Evolutionary conservation across 1,284 basidiomycete species (phyloP), one percentile per base, ranked within the genome.

Genomic region (Volvariella surrecta): DNA sequence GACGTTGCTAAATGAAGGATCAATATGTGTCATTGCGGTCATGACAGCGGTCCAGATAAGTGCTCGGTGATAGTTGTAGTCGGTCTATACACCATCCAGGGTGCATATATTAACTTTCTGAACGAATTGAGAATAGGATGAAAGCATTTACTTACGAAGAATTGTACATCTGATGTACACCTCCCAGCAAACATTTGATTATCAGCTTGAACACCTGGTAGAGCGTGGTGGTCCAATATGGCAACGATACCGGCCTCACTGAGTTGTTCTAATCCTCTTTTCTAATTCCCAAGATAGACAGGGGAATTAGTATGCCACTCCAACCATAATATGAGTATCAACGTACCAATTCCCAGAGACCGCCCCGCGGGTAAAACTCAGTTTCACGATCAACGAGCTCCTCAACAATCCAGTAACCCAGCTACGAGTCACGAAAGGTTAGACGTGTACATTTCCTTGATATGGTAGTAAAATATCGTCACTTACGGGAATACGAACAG

Each of bases 391-490:
- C 56, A 0, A 89, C 85, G 4, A 89, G 63, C 4, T 64, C 67
- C 56, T 89, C 86, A 11, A 89, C 62, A 37, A 89, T 79, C 86
- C 86, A 89, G 55, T 81, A 89, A 0, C 86, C 85, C 18, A 89
- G 71, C 82, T 86, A 32, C 35, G 15, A 37, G n/a, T n/a, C n/a
- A n/a, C n/a, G n/a, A n/a, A 37, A 17, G n/a, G 43, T 15, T 40
- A 20, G 35, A 15, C 18, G 32, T 8, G 11, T 18, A 17, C 28
- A n/a, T n/a, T n/a, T n/a, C n/a, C n/a, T n/a, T n/a, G n/a, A n/a
- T n/a, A n/a, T n/a, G n/a, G n/a, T n/a, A n/a, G n/a, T n/a, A n/a
- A n/a, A n/a, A n/a, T n/a, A n/a, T n/a, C n/a, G n/a, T 35, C n/a
- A 56, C 79, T 45, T 51, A 85, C 82, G 1, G 85, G 85, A 51